Conservation (phyloP, 176 grass and related monocot genomes). For the Lolium perenne region DNA sequence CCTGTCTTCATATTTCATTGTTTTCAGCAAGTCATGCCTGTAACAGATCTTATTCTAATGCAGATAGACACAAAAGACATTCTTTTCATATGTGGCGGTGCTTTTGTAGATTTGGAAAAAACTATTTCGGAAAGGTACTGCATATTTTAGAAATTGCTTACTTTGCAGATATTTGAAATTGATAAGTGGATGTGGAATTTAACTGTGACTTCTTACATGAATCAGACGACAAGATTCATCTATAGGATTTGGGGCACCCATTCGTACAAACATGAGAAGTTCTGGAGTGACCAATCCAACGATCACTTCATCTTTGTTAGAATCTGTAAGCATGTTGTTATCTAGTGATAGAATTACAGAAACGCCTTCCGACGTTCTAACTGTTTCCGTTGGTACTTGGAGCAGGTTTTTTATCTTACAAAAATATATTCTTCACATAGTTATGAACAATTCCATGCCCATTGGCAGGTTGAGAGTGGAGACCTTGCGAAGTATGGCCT, state of each 20-base stretch:
- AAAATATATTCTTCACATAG: constrained; percentile 17
- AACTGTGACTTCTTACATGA: constrained; percentile 49
- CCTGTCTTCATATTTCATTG: background rate
- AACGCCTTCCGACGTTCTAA: background rate
- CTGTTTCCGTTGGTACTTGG: background rate
- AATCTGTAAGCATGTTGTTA: constrained; percentile 74
- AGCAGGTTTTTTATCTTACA: constrained; percentile 12
- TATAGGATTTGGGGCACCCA: constrained; percentile 96
- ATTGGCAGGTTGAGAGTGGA: constrained; percentile 85
- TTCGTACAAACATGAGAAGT: constrained; percentile 87
- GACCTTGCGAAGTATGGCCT: constrained; percentile 89
- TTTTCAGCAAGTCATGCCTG: constrained; percentile 31
- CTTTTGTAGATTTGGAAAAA: constrained; percentile 97
- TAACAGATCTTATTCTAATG: constrained; percentile 44
- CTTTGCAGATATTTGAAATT: background rate
- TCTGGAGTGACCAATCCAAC: constrained; percentile 64
- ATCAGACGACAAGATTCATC: constrained; percentile 96
- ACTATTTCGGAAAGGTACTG: constrained; percentile 96
- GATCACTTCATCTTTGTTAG: constrained; percentile 84
- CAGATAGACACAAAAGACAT: constrained; percentile 99
- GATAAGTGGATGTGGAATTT: constrained; percentile 30
- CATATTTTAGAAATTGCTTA: background rate
- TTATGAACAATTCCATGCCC: constrained; percentile 33
- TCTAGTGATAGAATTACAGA: constrained; percentile 1
- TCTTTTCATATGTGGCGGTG: constrained; percentile 99